Base-by-base conservation (phyloP, 1,284 basidiomycete species). In the Macrocystidia cucumis region DNA sequence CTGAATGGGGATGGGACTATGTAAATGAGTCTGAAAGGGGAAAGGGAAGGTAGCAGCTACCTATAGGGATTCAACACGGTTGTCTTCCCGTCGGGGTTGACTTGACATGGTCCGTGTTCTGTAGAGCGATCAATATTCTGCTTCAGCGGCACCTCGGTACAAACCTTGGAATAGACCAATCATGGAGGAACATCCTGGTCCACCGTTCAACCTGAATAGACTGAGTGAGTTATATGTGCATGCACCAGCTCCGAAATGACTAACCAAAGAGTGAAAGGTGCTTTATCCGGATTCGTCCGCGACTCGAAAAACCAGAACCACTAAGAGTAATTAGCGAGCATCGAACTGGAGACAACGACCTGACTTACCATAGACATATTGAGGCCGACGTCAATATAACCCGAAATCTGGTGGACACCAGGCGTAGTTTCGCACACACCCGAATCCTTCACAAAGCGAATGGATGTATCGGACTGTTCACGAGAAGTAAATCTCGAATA, bases 301-400 rank as follows among this genome's bases (percentile, higher is more conserved):
- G 78, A 67, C 46, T 75, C 79, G 37, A 82, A 82, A 52, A 82
- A 82, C 78, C 79, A 82, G 50, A 80, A 80, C 74, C 75, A 80
- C 74, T 74, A 37, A 9, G 20, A 14, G 21, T 19, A 2, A 13
- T 13, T 4, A 22, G 9, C 9, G 14, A 17, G 24, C 4, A 12
- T 28, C 6, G 13, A 19, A 28, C 18, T 20, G n/a, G 14, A 25
- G n/a, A 18, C 23, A 5, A 13, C 3, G 12, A 24, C n/a, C 22
- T n/a, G n/a, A 48, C 62, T 29, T 34, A 77, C 74, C 65, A 74
- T 76, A 0, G 72, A 75, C 72, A 79, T 78, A 38, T 74, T 69
- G 2, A 50, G 55, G 1, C 72, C 75, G 32, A 81, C 60, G 38
- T 79, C 65, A 6, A 81, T 60, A 44, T 83, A 84, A 1, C 80